Percentiles rank a stretch among this genome's conserved stretches.
These are phyloP conservation scores for Ganoderma sinense DNA, from an alignment of 1,284 basidiomycete species.

Conservation along the genomic window DNA sequence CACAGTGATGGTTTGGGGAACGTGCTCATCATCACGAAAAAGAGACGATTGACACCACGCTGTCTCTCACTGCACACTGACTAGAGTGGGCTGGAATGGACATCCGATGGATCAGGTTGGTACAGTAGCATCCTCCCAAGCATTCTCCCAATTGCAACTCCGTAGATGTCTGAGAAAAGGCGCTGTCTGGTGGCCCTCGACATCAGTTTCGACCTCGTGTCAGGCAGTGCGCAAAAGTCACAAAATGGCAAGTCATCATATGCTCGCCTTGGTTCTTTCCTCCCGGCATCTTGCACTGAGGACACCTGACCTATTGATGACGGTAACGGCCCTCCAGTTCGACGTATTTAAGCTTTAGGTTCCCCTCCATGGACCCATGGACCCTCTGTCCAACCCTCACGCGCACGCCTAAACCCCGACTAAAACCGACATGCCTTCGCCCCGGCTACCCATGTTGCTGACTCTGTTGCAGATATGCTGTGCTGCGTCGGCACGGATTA, in stretches of 20 bases:
- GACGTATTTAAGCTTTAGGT: background rate
- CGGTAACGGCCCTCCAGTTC: background rate
- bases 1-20: background rate
- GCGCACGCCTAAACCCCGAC: background rate
- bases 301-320: background rate
- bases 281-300: background rate
- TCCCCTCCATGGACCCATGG: background rate
- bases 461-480: background rate
- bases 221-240: background rate
- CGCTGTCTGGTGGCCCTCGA: background rate
- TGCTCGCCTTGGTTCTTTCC: background rate
- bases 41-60: background rate
- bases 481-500: slow-evolving; percentile 7
- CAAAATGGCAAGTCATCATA: background rate
- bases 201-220: background rate
- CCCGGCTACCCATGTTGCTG: background rate
- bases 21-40: background rate
- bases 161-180: background rate
- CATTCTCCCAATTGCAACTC: background rate
- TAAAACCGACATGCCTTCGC: background rate
- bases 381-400: background rate
- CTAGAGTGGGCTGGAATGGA: background rate
- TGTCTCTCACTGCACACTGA: background rate
- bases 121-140: background rate
- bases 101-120: background rate